A percentile compares a stretch with the other conserved stretches of the same genome.
phyloP scores from a whole-genome alignment of 345 rosid species.

The Eucalyptus urophylla region DNA sequence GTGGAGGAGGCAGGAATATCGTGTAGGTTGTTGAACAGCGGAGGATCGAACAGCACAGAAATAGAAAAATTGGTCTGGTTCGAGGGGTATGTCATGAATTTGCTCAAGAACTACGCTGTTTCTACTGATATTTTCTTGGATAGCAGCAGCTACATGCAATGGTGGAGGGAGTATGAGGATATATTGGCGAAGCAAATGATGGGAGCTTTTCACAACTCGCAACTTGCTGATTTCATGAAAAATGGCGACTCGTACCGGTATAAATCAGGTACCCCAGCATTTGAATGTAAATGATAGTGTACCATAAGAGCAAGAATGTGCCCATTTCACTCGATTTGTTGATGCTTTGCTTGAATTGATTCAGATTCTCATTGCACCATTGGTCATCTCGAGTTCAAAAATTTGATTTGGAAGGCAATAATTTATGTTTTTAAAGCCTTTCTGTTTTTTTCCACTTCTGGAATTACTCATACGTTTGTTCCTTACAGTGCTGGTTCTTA shows the following conservation, averaged over 20 bases:
- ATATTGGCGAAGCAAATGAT: not conserved
- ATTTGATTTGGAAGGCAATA: not conserved
- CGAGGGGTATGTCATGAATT: conserved; percentile 24
- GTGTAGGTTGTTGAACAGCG: not conserved
- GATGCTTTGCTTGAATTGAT: not conserved
- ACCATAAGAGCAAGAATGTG: not conserved
- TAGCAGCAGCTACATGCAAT: conserved; percentile 48
- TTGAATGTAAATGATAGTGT: not conserved
- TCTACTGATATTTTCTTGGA: conserved; percentile 60
- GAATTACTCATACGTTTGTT: not conserved
- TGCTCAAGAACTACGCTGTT: conserved; percentile 23
- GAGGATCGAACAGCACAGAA: not conserved
- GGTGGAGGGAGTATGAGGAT: conserved; percentile 43
- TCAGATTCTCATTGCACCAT: not conserved
- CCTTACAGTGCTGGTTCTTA: not conserved
- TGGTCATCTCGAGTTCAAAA: not conserved
- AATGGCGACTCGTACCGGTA: conserved; percentile 1
- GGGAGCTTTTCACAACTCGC: not conserved
- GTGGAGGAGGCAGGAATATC: conserved; percentile 56
- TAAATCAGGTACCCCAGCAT: not conserved
- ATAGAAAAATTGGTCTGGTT: conserved; percentile 6
- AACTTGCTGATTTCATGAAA: conserved; percentile 26
- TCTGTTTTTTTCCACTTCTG: not conserved
- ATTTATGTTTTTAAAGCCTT: not conserved
- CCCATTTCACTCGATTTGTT: not conserved